Percentiles rank a stretch among this genome's conserved stretches.
These are phyloP conservation scores for Penicillium expansum DNA, from an alignment of 2,329 filamentous ascomycete genomes.

Conservation along the genomic window DNA sequence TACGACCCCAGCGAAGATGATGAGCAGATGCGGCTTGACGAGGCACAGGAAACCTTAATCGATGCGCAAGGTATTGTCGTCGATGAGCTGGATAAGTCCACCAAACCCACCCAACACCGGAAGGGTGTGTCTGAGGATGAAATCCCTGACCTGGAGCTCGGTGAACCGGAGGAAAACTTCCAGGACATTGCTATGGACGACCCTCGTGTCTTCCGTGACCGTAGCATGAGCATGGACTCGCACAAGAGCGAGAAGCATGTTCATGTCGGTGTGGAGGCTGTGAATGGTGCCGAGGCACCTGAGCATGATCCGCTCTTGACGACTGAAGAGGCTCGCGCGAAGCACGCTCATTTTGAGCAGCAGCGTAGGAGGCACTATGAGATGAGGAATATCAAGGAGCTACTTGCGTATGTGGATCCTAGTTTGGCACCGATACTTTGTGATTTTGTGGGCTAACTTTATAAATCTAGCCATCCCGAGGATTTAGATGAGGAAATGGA, in stretches of 20 bases:
- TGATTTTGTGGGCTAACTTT: slow-evolving; percentile 8
- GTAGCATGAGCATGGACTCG: slow-evolving; percentile 42
- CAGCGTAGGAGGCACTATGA: slow-evolving; percentile 96
- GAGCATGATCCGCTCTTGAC: slow-evolving; percentile 52
- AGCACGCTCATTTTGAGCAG: slow-evolving; percentile 88
- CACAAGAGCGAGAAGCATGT: slow-evolving; percentile 68
- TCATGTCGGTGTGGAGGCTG: slow-evolving; percentile 61
- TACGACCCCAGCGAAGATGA: slow-evolving; percentile 90
- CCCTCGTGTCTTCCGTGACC: slow-evolving; percentile 45
- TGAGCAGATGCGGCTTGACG: slow-evolving; percentile 54
- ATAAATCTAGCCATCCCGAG: slow-evolving; percentile 56
- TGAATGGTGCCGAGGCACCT: slow-evolving; percentile 36
- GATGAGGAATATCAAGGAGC: slow-evolving; percentile 88
- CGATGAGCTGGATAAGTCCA: slow-evolving; percentile 60
- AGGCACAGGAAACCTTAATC: slow-evolving; percentile 44
- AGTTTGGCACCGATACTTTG: not conserved
- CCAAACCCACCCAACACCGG: slow-evolving; percentile 37
- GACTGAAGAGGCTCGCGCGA: slow-evolving; percentile 74
- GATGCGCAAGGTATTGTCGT: slow-evolving; percentile 70
- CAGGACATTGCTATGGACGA: slow-evolving; percentile 38
- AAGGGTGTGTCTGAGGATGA: slow-evolving; percentile 62
- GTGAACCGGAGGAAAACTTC: slow-evolving; percentile 79
- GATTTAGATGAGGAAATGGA: slow-evolving; percentile 57
- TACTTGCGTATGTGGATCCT: slow-evolving; percentile 64
- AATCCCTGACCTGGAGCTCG: slow-evolving; percentile 87